These are phyloP conservation scores for Podosphaera xanthii DNA, from an alignment of 2,329 filamentous ascomycete species.

Conservation along the genomic window DNA sequence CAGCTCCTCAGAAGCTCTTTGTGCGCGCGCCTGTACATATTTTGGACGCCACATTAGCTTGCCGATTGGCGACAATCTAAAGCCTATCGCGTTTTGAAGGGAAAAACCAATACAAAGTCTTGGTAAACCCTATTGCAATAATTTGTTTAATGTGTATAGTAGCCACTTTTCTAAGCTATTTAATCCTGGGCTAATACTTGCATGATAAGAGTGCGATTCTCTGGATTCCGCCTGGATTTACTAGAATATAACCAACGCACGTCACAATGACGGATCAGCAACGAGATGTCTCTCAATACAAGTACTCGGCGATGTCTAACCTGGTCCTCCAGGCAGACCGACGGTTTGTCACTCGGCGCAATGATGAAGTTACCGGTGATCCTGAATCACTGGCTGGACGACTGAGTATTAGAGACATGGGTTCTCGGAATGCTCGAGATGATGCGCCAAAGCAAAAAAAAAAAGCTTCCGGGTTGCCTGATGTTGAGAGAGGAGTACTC, in stretches of 20 bases:
- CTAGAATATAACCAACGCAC: not conserved
- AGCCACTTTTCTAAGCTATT: not conserved
- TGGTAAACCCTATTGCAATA: not conserved
- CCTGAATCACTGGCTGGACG: conserved; percentile 91
- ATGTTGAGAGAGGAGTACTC: conserved; percentile 52
- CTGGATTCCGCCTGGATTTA: not conserved
- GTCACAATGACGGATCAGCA: conserved; percentile 46
- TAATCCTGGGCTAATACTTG: not conserved
- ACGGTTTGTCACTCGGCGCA: conserved; percentile 77
- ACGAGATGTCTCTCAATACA: conserved; percentile 85
- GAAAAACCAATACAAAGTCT: no score
- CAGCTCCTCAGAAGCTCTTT: not conserved
- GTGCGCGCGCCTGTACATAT: not conserved
- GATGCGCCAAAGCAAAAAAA: conserved; percentile 64
- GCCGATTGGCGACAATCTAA: no score
- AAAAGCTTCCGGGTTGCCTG: conserved; percentile 35
- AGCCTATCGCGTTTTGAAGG: no score
- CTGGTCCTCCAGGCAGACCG: conserved; percentile 99
- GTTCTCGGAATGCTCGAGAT: conserved; percentile 58
- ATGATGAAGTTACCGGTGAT: conserved; percentile 88
- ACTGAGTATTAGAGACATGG: conserved; percentile 89
- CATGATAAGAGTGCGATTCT: not conserved
- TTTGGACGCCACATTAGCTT: not conserved
- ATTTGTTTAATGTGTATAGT: not conserved
- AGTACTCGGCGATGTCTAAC: conserved; percentile 99